Evolutionary conservation across 768 basidiomycete species (phyloP), one percentile per base, ranked within the genome.

Genomic region (Psilocybe sp.): DNA sequence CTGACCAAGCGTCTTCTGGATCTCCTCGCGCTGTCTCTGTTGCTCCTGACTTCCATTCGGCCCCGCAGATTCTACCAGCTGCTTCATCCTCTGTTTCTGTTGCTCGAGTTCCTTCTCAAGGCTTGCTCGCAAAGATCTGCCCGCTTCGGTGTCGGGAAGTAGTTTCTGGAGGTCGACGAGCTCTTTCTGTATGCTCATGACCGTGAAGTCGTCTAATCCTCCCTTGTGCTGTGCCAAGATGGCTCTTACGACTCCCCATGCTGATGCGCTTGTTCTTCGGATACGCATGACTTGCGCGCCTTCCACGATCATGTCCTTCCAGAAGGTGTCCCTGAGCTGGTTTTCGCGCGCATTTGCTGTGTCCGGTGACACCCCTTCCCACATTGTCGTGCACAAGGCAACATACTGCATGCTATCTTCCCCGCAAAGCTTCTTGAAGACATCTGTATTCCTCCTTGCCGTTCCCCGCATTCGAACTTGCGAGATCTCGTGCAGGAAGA

Each of bases 391-490:
- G 35, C 66, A 69, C 47, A 80, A 69, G 46, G 77, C 66, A 46
- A 80, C 72, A 52, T 75, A 73, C 38, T 65, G 61, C 47, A 77
- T 65, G 2, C 67, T 66, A 44, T 59, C 64, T 23, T 72, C 68
- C 16, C 78, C 78, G 56, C 79, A 80, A 11, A 80, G 65, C 41
- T 75, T 68, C 46, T 65, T 64, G 60, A 80, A 80, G 61, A 80
- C 71, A 13, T 62, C 64, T 36, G 77, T 65, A 54, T 78, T 80
- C 54, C 68, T 67, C 34, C 64, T 63, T 15, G 75, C 69, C 9
- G 71, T 69, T 38, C 71, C 72, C 37, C 66, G 68, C 65, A 76
- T 67, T 34, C 68, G 59, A 55, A 61, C 60, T 41, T 75, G 71
- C 11, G 65, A 58, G 57, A 76, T 74, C 20, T 73, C 69, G 56